Conservation (phyloP, 768 basidiomycete species). For the Pleurotus ostreatus region DNA sequence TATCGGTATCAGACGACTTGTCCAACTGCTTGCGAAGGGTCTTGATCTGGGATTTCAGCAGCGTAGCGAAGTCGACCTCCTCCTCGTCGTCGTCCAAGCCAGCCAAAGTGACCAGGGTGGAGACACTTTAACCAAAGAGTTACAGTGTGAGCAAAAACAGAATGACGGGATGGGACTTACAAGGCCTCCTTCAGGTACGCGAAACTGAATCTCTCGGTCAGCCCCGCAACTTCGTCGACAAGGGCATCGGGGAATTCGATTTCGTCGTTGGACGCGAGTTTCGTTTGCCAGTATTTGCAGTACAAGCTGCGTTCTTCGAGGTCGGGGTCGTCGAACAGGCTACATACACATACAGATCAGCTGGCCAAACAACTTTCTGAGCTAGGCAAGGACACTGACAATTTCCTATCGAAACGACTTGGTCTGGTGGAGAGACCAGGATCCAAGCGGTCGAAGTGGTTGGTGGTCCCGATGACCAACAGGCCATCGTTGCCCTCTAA, state of each 20-base stretch:
- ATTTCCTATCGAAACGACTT: conserved; percentile 84
- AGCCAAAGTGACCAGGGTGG: conserved; percentile 65
- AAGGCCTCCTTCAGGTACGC: conserved; percentile 89
- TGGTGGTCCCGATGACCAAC: conserved; percentile 76
- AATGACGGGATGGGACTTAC: conserved; percentile 40
- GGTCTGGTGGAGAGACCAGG: conserved; percentile 73
- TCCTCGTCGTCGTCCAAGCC: conserved; percentile 40
- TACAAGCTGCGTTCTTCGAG: conserved; percentile 63
- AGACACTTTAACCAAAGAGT: conserved; percentile 44
- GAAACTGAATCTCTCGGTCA: conserved; percentile 73
- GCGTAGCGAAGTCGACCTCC: conserved; percentile 43
- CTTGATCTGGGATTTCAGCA: conserved; percentile 58
- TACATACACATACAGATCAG: conserved; percentile 18
- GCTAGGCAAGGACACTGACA: conserved; percentile 39
- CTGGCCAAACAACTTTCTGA: not conserved
- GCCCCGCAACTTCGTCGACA: conserved; percentile 51
- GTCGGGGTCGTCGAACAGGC: conserved; percentile 71
- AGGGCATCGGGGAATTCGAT: conserved; percentile 68
- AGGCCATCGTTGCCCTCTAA: conserved; percentile 77
- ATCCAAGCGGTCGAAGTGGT: conserved; percentile 80
- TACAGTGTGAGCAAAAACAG: not conserved
- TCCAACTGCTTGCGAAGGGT: conserved; percentile 64
- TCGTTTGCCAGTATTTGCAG: conserved; percentile 76
- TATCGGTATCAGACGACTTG: conserved; percentile 22
- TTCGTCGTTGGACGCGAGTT: conserved; percentile 57